These are phyloP conservation scores for Sherardia arvensis DNA, from an alignment of 257 asterid genomes.

Conservation along the genomic window DNA sequence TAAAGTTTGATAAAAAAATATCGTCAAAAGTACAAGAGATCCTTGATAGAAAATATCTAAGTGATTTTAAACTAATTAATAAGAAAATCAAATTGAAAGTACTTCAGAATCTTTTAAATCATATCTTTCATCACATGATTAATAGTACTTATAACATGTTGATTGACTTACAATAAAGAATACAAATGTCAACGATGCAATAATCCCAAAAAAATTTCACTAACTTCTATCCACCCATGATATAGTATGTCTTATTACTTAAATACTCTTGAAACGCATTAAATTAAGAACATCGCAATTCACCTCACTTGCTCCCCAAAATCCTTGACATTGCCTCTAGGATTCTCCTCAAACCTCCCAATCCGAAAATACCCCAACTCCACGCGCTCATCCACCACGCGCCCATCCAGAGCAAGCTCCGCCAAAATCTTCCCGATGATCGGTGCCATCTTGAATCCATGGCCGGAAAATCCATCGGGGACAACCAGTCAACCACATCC, in stretches of 20 bases:
- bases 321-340: conserved; percentile 45
- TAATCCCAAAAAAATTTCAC: background rate
- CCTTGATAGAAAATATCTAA: no score
- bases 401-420: conserved; percentile 45
- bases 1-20: no score
- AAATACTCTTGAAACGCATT: no score
- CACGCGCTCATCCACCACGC: conserved; percentile 25
- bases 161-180: background rate
- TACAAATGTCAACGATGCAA: background rate
- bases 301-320: conserved; percentile 50
- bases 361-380: conserved; percentile 39
- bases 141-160: background rate
- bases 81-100: no score
- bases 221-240: background rate
- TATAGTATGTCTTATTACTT: background rate
- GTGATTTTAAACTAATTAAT: no score
- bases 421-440: conserved; percentile 61
- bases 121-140: background rate
- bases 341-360: conserved; percentile 40
- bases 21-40: no score
- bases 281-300: background rate
- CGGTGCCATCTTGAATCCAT: conserved; percentile 96
- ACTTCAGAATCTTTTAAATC: background rate
- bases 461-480: conserved; percentile 94
- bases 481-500: conserved; percentile 62